These are phyloP conservation scores for Phytophthora europaea DNA, from an alignment of 352 stramenopile species.

Conservation along the genomic window DNA sequence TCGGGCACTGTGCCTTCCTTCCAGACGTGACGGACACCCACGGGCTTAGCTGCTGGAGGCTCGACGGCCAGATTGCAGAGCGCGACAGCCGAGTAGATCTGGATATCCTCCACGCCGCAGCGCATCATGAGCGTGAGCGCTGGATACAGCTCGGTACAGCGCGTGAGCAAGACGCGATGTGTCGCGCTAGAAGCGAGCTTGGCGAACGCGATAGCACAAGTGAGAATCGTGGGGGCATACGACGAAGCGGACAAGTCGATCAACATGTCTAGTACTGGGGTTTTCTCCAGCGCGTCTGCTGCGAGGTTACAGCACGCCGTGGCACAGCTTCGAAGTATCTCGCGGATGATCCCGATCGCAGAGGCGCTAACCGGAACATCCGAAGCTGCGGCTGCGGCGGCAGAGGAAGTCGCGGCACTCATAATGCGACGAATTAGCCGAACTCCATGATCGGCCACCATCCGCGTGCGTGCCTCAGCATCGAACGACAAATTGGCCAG, in stretches of 20 bases:
- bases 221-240: constrained; percentile 74
- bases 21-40: constrained; percentile 80
- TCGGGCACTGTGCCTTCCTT: constrained; percentile 89
- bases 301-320: constrained; percentile 85
- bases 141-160: constrained; percentile 77
- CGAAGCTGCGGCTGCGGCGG: constrained; percentile 21
- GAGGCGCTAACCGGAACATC: constrained; percentile 29
- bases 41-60: constrained; percentile 43
- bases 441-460: constrained; percentile 76
- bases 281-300: constrained; percentile 74
- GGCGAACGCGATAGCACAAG: constrained; percentile 82
- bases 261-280: constrained; percentile 77
- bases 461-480: constrained; percentile 57
- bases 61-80: constrained; percentile 89
- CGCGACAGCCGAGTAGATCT: constrained; percentile 90
- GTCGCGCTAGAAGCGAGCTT: constrained; percentile 74
- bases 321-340: constrained; percentile 76
- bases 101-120: constrained; percentile 87
- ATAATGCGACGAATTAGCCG: constrained; percentile 78
- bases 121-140: constrained; percentile 91
- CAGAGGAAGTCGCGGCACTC: constrained; percentile 41
- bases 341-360: constrained; percentile 50
- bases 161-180: constrained; percentile 67
- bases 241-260: constrained; percentile 76
- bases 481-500: constrained; percentile 86